Conservation (phyloP, 257 asterid species). For the Solanum bulbocastanum region DNA sequence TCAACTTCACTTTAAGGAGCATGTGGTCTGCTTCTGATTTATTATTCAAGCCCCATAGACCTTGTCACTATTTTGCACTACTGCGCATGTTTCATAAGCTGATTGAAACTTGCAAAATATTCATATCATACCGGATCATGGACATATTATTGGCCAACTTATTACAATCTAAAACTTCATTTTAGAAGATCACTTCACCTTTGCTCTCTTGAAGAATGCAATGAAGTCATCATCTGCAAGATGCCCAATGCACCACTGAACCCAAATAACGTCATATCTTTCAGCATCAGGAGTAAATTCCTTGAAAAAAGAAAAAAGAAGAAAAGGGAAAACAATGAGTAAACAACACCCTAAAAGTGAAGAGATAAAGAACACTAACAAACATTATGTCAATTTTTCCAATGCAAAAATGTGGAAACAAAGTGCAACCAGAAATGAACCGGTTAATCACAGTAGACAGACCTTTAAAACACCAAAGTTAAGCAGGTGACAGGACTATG, state of each 20-base stretch:
- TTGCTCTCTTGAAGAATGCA: conserved; percentile 75
- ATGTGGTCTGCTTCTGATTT: background rate
- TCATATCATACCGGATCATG: background rate
- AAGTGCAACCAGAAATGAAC: background rate
- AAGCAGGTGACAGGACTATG: background rate
- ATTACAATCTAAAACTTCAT: background rate
- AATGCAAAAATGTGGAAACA: background rate
- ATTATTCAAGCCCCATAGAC: background rate
- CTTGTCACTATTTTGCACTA: background rate
- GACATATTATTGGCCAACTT: background rate
- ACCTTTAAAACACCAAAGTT: background rate
- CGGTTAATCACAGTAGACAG: background rate
- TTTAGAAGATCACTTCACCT: conserved; percentile 30
- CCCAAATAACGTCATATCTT: conserved; percentile 90
- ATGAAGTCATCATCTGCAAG: conserved; percentile 89
- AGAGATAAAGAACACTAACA: background rate
- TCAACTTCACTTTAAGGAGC: background rate
- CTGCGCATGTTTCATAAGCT: background rate
- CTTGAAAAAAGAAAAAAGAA: conserved; percentile 21
- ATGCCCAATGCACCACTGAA: conserved; percentile 99
- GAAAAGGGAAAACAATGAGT: background rate
- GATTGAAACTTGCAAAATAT: background rate
- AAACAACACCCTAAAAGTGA: background rate
- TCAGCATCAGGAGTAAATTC: conserved; percentile 79
- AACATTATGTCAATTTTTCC: background rate